These are phyloP conservation scores for Chamaecrista fasciculata DNA, from an alignment of 306 rosid species.

Conservation along the genomic window DNA sequence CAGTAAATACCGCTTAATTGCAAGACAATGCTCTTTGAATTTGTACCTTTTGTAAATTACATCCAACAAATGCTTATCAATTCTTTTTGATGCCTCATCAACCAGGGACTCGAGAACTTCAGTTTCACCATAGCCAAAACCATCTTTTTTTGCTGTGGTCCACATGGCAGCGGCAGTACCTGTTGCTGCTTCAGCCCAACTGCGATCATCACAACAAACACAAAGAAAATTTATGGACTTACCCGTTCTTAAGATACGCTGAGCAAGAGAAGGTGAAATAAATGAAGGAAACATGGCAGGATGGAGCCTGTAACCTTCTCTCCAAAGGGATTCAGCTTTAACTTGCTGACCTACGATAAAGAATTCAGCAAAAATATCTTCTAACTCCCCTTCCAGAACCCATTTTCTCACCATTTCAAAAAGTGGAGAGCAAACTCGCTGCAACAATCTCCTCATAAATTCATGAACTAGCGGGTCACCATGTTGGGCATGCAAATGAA, in stretches of 20 bases:
- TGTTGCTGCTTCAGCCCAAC: slow-evolving; percentile 85
- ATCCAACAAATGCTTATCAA: slow-evolving; percentile 84
- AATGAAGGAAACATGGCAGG: slow-evolving; percentile 85
- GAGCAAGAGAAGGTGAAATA: slow-evolving; percentile 85
- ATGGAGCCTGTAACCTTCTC: slow-evolving; percentile 87
- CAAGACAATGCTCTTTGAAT: slow-evolving; percentile 92
- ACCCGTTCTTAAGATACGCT: slow-evolving; percentile 81
- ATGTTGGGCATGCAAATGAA: slow-evolving; percentile 86
- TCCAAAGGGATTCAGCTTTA: slow-evolving; percentile 94
- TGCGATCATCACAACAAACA: slow-evolving; percentile 87
- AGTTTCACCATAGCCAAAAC: slow-evolving; percentile 88
- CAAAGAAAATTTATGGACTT: slow-evolving; percentile 90
- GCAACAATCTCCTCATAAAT: slow-evolving; percentile 71
- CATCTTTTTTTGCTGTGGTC: slow-evolving; percentile 62
- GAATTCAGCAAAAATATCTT: slow-evolving; percentile 81
- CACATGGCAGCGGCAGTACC: slow-evolving; percentile 75
- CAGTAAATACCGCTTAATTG: slow-evolving; percentile 82
- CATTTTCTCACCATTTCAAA: slow-evolving; percentile 92
- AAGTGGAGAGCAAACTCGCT: slow-evolving; percentile 84
- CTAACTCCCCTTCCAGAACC: slow-evolving; percentile 94
- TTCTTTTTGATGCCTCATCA: slow-evolving; percentile 85
- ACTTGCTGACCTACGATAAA: slow-evolving; percentile 84
- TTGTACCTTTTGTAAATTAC: slow-evolving; percentile 73
- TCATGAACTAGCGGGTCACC: slow-evolving; percentile 87
- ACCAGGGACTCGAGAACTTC: slow-evolving; percentile 86